Evolutionary conservation across 306 rosid genomes (phyloP), one percentile per base, ranked within the genome.

Genomic region (Begonia masoniana): DNA sequence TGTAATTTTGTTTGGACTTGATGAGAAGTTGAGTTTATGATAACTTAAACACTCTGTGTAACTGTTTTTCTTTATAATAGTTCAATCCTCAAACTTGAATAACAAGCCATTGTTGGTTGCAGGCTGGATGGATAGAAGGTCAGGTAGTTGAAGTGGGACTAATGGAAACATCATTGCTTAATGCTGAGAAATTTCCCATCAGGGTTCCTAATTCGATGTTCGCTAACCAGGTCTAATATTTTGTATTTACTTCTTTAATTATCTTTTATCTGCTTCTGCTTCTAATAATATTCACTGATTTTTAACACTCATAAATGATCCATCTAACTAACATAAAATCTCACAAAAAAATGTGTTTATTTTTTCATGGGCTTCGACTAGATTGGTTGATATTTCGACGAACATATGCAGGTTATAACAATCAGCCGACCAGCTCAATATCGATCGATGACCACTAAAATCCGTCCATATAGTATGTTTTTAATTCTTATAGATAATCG

Each of bases 131-230:
- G 4, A 56, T 91, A 52, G 97, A 91, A 68, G 96, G 94, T 65
- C 96, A 91, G 64, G 97, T 85, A 69, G 71, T 85, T 77, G 97
- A 91, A 41, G 78, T 85, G 81, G 96, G 97, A 63, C 92, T 91
- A 66, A 85, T 83, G 39, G 65, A 84, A 43, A 91, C 97, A 6
- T 80, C 84, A 3, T 71, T 91, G 70, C 71, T 91, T 68, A 85
- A 80, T 68, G 72, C 88, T 4, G 99, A 91, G 77, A 91, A 83
- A 70, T 91, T 83, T 52, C 92, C 99, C 1, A 81, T 91, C 61
- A 58, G 83, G 42, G 96, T 91, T 63, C 96, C 96, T 4, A 86
- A 91, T 64, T 81, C 99, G 6, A 74, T 85, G 12, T 85, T 91
- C 52, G 78, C 99, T 23, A 83, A 94, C 70, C 92, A 91, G 85